Evolutionary conservation across 2,329 filamentous ascomycete genomes (phyloP).

Genomic region (Sphaceloma murrayae): DNA sequence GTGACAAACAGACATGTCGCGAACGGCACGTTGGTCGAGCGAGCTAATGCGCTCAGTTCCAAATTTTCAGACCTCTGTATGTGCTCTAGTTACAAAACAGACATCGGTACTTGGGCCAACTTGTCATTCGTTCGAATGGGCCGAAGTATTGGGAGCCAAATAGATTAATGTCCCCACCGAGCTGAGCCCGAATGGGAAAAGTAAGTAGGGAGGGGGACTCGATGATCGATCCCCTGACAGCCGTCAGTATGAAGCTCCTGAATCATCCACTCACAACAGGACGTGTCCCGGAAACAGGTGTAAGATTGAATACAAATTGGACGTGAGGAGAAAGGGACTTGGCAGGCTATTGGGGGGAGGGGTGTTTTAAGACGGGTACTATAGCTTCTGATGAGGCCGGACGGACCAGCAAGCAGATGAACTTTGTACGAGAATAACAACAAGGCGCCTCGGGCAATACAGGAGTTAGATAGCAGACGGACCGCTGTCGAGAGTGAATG

Average conservation of each 20-base stretch:
- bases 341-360: not conserved
- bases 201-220: not conserved
- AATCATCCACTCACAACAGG: not conserved
- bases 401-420: not conserved
- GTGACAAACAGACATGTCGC: not conserved
- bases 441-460: no score
- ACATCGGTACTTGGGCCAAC: not conserved
- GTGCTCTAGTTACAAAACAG: not conserved
- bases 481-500: no score
- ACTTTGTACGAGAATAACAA: not conserved
- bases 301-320: not conserved
- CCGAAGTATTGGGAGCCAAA: slow-evolving; percentile 1
- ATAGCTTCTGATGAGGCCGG: not conserved
- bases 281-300: no score
- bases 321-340: not conserved
- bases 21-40: no score
- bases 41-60: not conserved
- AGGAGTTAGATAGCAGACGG: no score
- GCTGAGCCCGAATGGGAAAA: not conserved
- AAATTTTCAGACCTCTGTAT: not conserved
- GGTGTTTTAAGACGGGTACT: not conserved
- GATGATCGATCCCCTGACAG: not conserved
- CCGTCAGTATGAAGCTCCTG: not conserved
- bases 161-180: not conserved
- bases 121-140: not conserved